Evolutionary conservation across 164 flowering plant species (phyloP).

Genomic region (Berberis thunbergii): DNA sequence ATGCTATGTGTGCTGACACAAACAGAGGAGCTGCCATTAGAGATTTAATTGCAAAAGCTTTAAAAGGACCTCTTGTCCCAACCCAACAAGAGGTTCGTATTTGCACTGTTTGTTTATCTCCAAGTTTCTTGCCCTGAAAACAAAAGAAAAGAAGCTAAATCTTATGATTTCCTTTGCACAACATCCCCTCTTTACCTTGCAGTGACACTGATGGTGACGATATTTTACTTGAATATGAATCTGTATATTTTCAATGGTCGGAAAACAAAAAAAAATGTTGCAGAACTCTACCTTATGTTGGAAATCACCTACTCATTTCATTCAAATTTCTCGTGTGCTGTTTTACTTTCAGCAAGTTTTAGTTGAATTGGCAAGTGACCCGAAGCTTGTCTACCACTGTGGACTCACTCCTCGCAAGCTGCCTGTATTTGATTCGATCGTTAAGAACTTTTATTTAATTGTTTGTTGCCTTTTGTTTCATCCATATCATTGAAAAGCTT

Average conservation of each 20-base stretch:
- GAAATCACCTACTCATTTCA: no score
- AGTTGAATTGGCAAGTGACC: constrained; percentile 72
- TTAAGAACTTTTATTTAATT: background rate
- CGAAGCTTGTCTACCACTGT: constrained; percentile 95
- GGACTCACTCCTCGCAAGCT: constrained; percentile 89
- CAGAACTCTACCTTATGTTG: no score
- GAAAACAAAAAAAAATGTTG: no score
- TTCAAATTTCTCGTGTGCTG: background rate
- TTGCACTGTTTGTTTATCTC: background rate
- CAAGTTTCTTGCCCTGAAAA: no score
- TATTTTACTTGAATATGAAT: no score
- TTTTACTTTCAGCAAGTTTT: constrained; percentile 52
- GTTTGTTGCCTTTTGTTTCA: background rate
- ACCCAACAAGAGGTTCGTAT: constrained; percentile 65
- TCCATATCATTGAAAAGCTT: constrained; percentile 1
- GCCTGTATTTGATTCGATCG: constrained; percentile 49
- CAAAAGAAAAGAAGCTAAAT: no score
- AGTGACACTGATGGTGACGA: no score
- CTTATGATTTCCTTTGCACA: no score
- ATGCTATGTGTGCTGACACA: constrained; percentile 97
- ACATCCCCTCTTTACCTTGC: no score
- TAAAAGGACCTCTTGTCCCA: constrained; percentile 82
- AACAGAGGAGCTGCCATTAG: constrained; percentile 87
- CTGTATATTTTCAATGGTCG: no score
- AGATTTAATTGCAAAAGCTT: constrained; percentile 79